Base-by-base conservation (phyloP, 176 grass and related monocot species). In the Oryza australiensis region DNA sequence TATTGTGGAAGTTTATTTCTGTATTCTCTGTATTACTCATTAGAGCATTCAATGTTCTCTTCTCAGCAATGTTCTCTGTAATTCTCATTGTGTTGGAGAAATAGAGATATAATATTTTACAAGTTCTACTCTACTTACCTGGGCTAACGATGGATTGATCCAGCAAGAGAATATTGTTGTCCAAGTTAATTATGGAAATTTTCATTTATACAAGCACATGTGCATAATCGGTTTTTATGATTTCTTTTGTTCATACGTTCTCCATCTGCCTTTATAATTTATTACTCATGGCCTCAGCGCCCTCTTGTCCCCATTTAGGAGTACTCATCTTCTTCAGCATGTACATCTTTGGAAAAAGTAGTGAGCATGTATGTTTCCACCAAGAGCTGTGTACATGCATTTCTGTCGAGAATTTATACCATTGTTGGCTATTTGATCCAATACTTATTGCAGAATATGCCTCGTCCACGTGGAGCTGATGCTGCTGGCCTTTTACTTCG, bases 381-480 rank as follows among this genome's bases (percentile, higher is more conserved):
- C n/a, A 80, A 14, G 1, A 14, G 26, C 26, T 23, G 20, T 55
- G 51, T 22, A 55, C 51, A 55, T 43, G 3, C 23, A 26, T 76
- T 75, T 35, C 16, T 73, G 43, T 35, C 4, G 15, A 38, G 18
- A 59, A 26, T 10, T 42, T 37, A 30, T 72, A 53, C 33, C 45
- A 42, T 35, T 68, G 26, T 40, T 7, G 1, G 57, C 46, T n/a
- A 73, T 48, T 84, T 84, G 24, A 76, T 82, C 46, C 48, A 74
- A 27, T 38, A 64, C 3, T 28, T 78, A 9, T n/a, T 86, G 78
- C 74, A 99, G 96, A 99, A 99, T 83, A 99, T 99, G 96, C 96
- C 96, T 68, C 92, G 96, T 70, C 96, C 96, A 23, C 84, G 96
- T 88, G 96, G 96, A 90, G 93, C 91, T 73, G 96, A 99, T 91